Base-by-base conservation (phyloP, 116 monocot genomes). In the Zostera marina region DNA sequence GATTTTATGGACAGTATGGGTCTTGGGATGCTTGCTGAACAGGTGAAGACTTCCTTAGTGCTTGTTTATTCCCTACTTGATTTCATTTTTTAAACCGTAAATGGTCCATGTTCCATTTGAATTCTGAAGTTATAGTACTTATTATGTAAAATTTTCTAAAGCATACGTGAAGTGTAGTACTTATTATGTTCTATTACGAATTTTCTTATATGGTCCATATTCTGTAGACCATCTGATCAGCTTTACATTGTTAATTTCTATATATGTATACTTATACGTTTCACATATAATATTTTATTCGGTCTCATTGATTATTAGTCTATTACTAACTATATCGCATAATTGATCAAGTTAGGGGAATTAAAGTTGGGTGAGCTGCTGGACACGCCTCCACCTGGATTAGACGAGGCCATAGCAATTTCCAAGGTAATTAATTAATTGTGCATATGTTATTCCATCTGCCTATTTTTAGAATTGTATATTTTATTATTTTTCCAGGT, bases 1-100 rank as follows among this genome's bases (percentile, higher is more conserved):
- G 89, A 96, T 63, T 80, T 96, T 60, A 96, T 96, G 96, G 96
- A 96, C 44, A 85, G 85, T 63, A 85, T 96, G 96, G 96, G 96
- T 22, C 89, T 96, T 68, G 96, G 96, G 62, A 76, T 89, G 70
- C 69, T 96, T 53, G 89, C 63, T 22, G 96, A 96, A 24, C 94
- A 96, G 94, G 94, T 96, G 74, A 52, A 0, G 19, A n/a, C 22
- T 24, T 54, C 23, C 22, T 26, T 26, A 25, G 54, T 54, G 32
- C 5, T 32, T 32, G 32, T 24, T 54, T 54, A 10, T 26, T 54
- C 14, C 25, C 24, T 54, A 32, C 32, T 32, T 32, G 32, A 2
- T 32, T 3, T 32, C 32, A 32, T 32, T 32, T 32, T 32, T 32
- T 0, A 32, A 32, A 32, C 32, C 5, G 32, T 2, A 32, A 32